Conservation (phyloP, 345 rosid species). For the Populus ilicifolia region DNA sequence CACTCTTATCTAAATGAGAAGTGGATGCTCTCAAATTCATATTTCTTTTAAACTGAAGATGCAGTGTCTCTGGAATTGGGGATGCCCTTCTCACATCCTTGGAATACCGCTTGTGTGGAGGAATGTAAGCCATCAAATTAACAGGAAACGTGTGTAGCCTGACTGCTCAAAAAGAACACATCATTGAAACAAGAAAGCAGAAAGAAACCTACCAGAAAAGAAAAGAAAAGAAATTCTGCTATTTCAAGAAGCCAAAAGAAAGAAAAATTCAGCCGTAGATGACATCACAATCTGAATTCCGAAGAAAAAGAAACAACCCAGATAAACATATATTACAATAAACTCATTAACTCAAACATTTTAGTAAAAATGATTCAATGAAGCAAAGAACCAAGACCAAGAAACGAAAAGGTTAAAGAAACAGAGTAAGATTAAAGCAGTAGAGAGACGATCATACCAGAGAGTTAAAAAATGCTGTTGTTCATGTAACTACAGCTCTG, state of each 20-base stretch:
- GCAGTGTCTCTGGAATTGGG: constrained; percentile 31
- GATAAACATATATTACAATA: not conserved
- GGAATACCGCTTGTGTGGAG: constrained; percentile 44
- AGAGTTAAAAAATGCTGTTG: no score
- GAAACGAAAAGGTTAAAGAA: no score
- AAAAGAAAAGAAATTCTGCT: not conserved
- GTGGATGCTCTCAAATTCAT: constrained; percentile 16
- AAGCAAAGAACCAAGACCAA: no score
- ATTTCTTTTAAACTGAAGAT: constrained; percentile 31
- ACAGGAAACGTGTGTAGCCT: not conserved
- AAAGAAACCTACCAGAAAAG: not conserved
- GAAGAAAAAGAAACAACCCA: not conserved
- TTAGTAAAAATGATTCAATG: no score
- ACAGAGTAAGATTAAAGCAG: no score
- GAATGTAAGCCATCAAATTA: no score
- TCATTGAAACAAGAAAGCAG: not conserved
- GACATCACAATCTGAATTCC: not conserved
- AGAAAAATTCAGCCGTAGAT: not conserved
- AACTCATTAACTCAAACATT: no score
- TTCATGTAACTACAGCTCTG: no score
- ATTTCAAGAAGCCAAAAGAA: not conserved
- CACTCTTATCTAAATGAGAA: constrained; percentile 8
- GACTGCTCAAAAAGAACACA: not conserved
- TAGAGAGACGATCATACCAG: no score
- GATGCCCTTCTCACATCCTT: constrained; percentile 26